Evolutionary conservation across 805 yeast species (phyloP).

Genomic region (Kazachstania taianensis): DNA sequence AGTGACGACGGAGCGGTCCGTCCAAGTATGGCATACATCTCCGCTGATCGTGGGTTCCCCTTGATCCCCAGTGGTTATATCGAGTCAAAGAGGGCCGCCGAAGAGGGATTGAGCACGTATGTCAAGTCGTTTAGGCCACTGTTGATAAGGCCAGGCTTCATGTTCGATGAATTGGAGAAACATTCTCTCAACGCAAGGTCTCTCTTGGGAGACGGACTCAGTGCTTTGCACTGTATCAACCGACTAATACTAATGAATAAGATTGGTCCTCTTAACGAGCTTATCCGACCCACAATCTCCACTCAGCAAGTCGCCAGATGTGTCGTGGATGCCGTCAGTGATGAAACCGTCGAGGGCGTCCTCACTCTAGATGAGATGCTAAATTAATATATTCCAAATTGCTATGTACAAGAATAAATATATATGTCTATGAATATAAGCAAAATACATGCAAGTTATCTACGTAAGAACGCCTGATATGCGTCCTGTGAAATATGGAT

Average conservation of each 20-base stretch:
- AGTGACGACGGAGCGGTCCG: constrained; percentile 7
- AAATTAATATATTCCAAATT: neutral
- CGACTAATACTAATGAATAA: constrained; percentile 31
- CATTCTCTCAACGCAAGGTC: constrained; percentile 18
- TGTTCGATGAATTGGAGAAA: constrained; percentile 47
- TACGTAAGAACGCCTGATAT: constrained; percentile 67
- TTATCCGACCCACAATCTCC: constrained; percentile 53
- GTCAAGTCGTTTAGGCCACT: constrained; percentile 44
- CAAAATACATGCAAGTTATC: constrained; percentile 2
- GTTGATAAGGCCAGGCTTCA: constrained; percentile 70
- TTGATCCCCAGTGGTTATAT: constrained; percentile 63
- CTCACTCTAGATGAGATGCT: constrained; percentile 44
- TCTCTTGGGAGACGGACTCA: constrained; percentile 24
- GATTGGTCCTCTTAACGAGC: constrained; percentile 33
- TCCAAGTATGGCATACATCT: constrained; percentile 59
- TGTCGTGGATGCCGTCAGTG: constrained; percentile 44
- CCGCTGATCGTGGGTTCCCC: constrained; percentile 69
- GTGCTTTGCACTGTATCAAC: constrained; percentile 36
- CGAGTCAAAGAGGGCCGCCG: constrained; percentile 69
- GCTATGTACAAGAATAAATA: neutral
- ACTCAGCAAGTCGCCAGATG: constrained; percentile 60
- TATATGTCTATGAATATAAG: neutral
- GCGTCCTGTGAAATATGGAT: constrained; percentile 77
- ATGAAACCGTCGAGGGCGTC: constrained; percentile 44
- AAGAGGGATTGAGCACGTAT: constrained; percentile 39